Percentiles rank a stretch among this genome's conserved stretches.
phyloP scores from a whole-genome alignment of 306 rosid species.

The Inga laurina region DNA sequence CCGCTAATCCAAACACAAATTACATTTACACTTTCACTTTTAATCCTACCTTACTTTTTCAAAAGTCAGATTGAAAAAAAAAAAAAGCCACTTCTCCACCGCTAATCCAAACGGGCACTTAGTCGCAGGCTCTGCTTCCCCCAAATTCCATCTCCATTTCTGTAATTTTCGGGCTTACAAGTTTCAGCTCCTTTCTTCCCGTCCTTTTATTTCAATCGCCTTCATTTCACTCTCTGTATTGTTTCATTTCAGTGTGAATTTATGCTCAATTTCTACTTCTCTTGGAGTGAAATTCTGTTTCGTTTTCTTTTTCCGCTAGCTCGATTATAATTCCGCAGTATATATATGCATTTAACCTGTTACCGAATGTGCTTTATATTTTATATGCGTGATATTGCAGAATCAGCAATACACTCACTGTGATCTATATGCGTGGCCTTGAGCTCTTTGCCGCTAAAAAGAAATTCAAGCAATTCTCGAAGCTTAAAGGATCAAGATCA shows the following conservation, averaged over 20 bases:
- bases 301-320: neutral
- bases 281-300: neutral
- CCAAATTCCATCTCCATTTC: neutral
- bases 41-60: too few species aligned
- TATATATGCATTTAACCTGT: neutral
- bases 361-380: neutral
- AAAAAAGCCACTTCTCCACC: too few species aligned
- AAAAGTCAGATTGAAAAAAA: too few species aligned
- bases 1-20: too few species aligned
- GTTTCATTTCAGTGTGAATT: neutral
- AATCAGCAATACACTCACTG: neutral
- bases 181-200: neutral
- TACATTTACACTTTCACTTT: too few species aligned
- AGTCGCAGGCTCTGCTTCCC: neutral
- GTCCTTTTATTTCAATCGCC: neutral
- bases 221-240: neutral
- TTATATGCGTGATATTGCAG: conserved; percentile 13
- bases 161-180: neutral
- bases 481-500: conserved; percentile 33
- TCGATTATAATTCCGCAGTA: neutral
- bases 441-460: conserved; percentile 36
- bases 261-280: neutral
- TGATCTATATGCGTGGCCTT: conserved; percentile 42
- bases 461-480: conserved; percentile 45
- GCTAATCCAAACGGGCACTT: too few species aligned